These are phyloP conservation scores for Ceratocystis cacaofunesta DNA, from an alignment of 2,329 filamentous ascomycete genomes.

Conservation along the genomic window DNA sequence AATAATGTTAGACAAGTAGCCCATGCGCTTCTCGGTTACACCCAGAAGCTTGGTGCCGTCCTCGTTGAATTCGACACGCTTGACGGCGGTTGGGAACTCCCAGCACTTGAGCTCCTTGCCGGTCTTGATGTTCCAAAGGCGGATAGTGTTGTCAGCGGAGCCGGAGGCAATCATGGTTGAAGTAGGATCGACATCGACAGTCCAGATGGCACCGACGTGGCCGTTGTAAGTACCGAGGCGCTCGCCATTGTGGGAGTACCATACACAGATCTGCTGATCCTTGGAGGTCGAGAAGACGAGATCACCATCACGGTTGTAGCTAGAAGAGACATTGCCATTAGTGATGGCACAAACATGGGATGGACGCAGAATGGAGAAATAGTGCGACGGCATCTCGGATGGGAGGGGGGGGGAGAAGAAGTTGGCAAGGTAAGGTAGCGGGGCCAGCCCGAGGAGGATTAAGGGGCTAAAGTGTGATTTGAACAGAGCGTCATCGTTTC, in stretches of 20 bases:
- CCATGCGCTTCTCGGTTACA: conserved; percentile 97
- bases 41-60: conserved; percentile 82
- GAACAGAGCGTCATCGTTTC: too few species aligned
- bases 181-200: conserved; percentile 88
- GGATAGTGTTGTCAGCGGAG: conserved; percentile 95
- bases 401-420: neutral
- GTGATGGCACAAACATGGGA: neutral
- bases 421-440: neutral
- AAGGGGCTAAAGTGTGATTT: too few species aligned
- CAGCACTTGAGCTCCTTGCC: conserved; percentile 90
- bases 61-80: conserved; percentile 93
- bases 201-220: conserved; percentile 97
- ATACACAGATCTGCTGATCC: conserved; percentile 92
- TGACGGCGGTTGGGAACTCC: conserved; percentile 94
- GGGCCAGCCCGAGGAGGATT: conserved; percentile 17
- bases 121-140: conserved; percentile 89
- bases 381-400: conserved; percentile 3
- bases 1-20: conserved; percentile 83
- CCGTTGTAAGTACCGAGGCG: conserved; percentile 91
- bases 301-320: conserved; percentile 89
- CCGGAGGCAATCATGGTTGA: conserved; percentile 84
- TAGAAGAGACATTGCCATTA: conserved; percentile 24
- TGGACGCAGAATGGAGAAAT: neutral
- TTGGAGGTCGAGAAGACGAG: conserved; percentile 91
- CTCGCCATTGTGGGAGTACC: conserved; percentile 97